phyloP scores from a whole-genome alignment of 2,329 filamentous ascomycete species.

The Bipolaris gigantea region DNA sequence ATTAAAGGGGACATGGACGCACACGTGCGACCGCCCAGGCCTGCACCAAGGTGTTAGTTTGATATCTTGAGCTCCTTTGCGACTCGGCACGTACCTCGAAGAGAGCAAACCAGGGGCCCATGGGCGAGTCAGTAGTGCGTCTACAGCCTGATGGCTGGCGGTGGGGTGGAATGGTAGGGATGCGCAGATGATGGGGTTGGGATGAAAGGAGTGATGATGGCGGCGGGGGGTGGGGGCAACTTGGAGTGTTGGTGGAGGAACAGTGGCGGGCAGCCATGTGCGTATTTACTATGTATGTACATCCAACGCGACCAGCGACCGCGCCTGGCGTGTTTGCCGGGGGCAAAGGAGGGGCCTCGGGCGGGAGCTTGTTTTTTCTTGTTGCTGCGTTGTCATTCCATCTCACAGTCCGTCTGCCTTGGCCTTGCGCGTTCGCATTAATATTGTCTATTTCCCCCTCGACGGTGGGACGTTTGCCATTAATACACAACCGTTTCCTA shows the following conservation, averaged over 20 bases:
- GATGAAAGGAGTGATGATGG: background rate
- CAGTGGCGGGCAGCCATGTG: background rate
- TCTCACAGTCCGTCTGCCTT: background rate
- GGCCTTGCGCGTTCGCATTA: background rate
- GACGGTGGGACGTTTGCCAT: background rate
- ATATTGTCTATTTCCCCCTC: background rate
- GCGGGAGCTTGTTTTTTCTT: background rate
- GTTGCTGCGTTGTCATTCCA: background rate
- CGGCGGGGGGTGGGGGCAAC: background rate
- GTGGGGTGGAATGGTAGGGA: slow-evolving; percentile 1
- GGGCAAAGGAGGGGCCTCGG: background rate
- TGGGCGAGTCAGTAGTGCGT: slow-evolving; percentile 10
- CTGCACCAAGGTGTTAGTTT: slow-evolving; percentile 32
- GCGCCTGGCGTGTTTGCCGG: slow-evolving; percentile 10
- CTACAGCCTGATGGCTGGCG: background rate
- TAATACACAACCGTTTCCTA: too few relatives aligned
- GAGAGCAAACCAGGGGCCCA: slow-evolving; percentile 38
- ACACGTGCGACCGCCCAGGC: slow-evolving; percentile 45
- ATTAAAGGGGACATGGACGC: slow-evolving; percentile 14
- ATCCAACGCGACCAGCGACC: background rate
- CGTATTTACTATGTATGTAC: too few relatives aligned
- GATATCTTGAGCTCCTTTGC: background rate
- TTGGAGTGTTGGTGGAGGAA: slow-evolving; percentile 4
- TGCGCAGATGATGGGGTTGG: slow-evolving; percentile 6
- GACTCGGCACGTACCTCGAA: slow-evolving; percentile 34